Evolutionary conservation across 1,284 basidiomycete species (phyloP).

Genomic region (Leccinum subrobustum): DNA sequence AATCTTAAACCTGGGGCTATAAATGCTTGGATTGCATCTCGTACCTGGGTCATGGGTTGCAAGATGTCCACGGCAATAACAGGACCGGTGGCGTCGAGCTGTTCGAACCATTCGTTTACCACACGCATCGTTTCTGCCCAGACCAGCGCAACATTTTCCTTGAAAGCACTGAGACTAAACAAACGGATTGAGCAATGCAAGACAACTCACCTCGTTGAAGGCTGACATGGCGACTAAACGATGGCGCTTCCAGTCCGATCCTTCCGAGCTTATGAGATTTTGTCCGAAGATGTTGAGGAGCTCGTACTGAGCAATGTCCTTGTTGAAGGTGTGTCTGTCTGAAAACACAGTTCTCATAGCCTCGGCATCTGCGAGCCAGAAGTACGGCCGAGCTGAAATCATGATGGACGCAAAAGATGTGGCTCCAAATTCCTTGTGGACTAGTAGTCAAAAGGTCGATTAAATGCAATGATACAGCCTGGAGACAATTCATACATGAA

Average conservation of each 20-base stretch:
- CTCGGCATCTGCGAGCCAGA: conserved; percentile 45
- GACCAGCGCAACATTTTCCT: conserved; percentile 46
- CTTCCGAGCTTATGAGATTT: conserved; percentile 24
- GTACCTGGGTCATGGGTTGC: conserved; percentile 32
- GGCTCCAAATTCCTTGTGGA: conserved; percentile 36
- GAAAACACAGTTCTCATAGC: conserved; percentile 36
- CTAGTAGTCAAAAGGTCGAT: conserved; percentile 3
- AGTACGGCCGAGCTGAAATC: conserved; percentile 27
- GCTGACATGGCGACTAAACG: conserved; percentile 28
- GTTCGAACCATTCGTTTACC: conserved; percentile 44
- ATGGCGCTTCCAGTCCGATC: conserved; percentile 28
- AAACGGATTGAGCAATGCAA: neutral
- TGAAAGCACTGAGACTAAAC: neutral
- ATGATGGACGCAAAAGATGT: conserved; percentile 38
- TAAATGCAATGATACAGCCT: neutral
- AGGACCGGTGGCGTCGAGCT: conserved; percentile 31
- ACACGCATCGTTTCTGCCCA: conserved; percentile 43
- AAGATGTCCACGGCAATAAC: conserved; percentile 31
- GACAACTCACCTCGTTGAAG: conserved; percentile 21
- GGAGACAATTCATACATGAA: conserved; percentile 27
- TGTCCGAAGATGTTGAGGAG: conserved; percentile 22
- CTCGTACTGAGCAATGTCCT: conserved; percentile 30
- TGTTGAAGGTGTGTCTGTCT: conserved; percentile 37
- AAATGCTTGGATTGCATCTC: neutral
- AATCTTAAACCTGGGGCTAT: neutral